Percentiles rank a stretch among this genome's conserved stretches.
Conservation (phyloP, 2,329 filamentous ascomycete genomes). For the Xylaria sp. region DNA sequence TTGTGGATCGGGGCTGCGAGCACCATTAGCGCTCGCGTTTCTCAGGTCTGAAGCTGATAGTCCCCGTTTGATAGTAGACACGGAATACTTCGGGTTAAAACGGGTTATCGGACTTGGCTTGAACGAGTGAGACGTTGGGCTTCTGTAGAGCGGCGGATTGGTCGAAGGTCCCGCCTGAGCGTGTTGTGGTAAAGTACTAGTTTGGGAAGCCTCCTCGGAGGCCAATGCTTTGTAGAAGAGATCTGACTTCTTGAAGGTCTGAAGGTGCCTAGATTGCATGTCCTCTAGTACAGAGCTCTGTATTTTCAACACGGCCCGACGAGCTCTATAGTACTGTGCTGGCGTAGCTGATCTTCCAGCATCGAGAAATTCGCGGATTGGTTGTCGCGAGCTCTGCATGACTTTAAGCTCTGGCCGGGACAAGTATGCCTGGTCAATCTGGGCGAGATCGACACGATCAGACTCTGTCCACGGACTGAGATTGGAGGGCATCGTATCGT, state of each 20-base stretch:
- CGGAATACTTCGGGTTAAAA: slow-evolving; percentile 36
- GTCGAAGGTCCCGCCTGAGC: slow-evolving; percentile 25
- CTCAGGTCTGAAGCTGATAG: slow-evolving; percentile 47
- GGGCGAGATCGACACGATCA: slow-evolving; percentile 79
- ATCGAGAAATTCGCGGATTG: slow-evolving; percentile 72
- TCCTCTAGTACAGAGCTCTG: slow-evolving; percentile 80
- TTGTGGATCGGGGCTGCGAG: slow-evolving; percentile 37
- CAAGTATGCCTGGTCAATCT: slow-evolving; percentile 88
- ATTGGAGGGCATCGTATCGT: slow-evolving; percentile 54
- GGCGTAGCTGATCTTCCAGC: slow-evolving; percentile 71
- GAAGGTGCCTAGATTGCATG: slow-evolving; percentile 75
- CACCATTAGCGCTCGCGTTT: slow-evolving; percentile 35
- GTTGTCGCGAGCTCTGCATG: slow-evolving; percentile 59
- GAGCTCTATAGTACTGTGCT: slow-evolving; percentile 75
- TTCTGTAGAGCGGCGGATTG: slow-evolving; percentile 26
- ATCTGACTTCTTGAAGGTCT: slow-evolving; percentile 85
- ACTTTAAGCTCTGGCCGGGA: slow-evolving; percentile 76
- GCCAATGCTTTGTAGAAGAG: slow-evolving; percentile 94
- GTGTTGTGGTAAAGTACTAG: slow-evolving; percentile 21
- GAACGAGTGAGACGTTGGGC: slow-evolving; percentile 37
- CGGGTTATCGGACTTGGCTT: slow-evolving; percentile 43
- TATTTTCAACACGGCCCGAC: slow-evolving; percentile 72
- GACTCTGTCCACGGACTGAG: slow-evolving; percentile 71
- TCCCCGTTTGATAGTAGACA: slow-evolving; percentile 35
- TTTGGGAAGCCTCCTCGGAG: slow-evolving; percentile 66